Conservation (phyloP, 1,284 basidiomycete species). For the Sporisorium scitamineum region DNA sequence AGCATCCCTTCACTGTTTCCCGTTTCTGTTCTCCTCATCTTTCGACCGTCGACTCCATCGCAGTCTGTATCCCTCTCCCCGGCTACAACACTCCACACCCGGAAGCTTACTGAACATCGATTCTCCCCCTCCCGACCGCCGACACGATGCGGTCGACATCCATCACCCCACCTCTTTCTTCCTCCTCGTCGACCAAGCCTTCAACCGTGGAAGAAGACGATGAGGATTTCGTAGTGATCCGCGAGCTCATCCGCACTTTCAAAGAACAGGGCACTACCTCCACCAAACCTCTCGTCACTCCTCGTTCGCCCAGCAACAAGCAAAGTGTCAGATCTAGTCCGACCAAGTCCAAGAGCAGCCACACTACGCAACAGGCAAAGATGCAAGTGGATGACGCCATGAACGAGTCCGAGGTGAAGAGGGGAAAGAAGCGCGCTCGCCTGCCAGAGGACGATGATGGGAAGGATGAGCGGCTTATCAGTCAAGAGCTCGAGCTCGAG, state of each 20-base stretch:
- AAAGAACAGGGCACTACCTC: not conserved
- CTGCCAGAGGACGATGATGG: not conserved
- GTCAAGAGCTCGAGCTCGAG: conserved; percentile 5
- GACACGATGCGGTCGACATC: conserved; percentile 13
- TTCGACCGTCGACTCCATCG: conserved; percentile 1
- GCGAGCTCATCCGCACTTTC: conserved; percentile 7
- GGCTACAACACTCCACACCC: not conserved
- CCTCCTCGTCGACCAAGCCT: not conserved
- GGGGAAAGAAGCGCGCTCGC: conserved; percentile 1
- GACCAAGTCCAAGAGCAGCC: not conserved
- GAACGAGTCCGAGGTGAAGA: not conserved
- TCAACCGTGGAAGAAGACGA: not conserved
- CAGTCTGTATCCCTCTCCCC: not conserved
- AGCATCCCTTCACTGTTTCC: no score
- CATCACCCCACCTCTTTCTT: conserved; percentile 7
- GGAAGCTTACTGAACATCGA: not conserved
- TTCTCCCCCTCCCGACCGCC: not conserved
- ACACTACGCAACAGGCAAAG: not conserved
- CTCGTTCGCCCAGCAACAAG: conserved; percentile 3
- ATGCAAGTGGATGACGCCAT: not conserved
- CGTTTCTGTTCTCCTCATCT: not conserved
- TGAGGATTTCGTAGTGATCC: conserved; percentile 14
- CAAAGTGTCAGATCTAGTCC: not conserved
- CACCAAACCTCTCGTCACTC: not conserved
- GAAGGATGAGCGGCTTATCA: not conserved